A percentile compares a stretch with the other conserved stretches of the same genome.
phyloP scores from a whole-genome alignment of 129 eudicot genomes.

The Helianthus annuus region HanXRQr2.0-SUNRISE NC_035446.2:124111695-124112194 shows the following conservation, averaged over 20 bases:
- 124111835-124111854: conserved; percentile 15
- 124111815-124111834: conserved; percentile 32
- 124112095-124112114: too few species aligned
- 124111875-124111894: conserved; percentile 1
- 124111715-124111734: not conserved
- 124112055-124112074: conserved; percentile 20
- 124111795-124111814: too few species aligned
- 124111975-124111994: conserved; percentile 17
- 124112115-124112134: too few species aligned
- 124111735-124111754: not conserved
- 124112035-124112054: conserved; percentile 19
- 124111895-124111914: conserved; percentile 20
- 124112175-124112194: too few species aligned
- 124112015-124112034: not conserved
- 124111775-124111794: too few species aligned
- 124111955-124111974: conserved; percentile 31
- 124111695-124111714: not conserved
- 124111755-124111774: conserved; percentile 8
- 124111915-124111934: not conserved
- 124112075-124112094: too few species aligned
- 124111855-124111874: not conserved
- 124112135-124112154: too few species aligned
- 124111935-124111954: conserved; percentile 27
- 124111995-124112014: not conserved
- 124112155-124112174: too few species aligned